These are phyloP conservation scores for Colletotrichum lupini DNA, from an alignment of 2,329 filamentous ascomycete genomes.

Conservation along the genomic window DNA sequence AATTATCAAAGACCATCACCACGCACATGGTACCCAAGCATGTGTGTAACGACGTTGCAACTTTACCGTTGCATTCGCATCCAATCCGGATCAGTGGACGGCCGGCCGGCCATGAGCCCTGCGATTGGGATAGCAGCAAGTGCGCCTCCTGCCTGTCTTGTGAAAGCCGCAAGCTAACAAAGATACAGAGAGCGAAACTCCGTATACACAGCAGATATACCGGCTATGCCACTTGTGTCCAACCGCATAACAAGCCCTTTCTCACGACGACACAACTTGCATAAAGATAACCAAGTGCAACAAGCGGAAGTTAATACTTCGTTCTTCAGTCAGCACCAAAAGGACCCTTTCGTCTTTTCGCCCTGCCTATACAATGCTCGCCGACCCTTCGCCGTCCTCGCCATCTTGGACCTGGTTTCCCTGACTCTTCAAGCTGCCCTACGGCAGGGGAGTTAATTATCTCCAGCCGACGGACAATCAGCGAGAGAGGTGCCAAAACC, in stretches of 20 bases:
- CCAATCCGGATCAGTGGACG: not conserved
- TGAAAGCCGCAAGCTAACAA: not conserved
- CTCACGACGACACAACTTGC: not conserved
- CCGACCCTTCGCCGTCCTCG: not conserved
- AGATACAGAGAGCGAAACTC: not conserved
- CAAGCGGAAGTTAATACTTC: not conserved
- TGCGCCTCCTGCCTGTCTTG: not conserved
- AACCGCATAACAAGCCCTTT: not conserved
- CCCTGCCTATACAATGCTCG: not conserved
- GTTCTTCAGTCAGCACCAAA: too few species aligned
- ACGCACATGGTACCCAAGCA: not conserved
- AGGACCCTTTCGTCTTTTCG: not conserved
- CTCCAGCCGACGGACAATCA: not conserved
- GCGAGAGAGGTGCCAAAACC: not conserved
- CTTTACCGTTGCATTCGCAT: constrained; percentile 16
- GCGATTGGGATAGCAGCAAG: not conserved
- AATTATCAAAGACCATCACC: not conserved
- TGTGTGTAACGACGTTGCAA: not conserved
- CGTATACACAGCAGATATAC: too few species aligned
- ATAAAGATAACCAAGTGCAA: not conserved
- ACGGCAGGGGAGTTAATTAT: not conserved
- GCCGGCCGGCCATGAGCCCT: not conserved
- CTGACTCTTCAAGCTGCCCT: not conserved
- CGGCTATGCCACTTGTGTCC: not conserved
- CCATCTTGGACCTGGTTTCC: not conserved